Conservation (phyloP, 2,329 filamentous ascomycete genomes). For the Fusarium annulatum region DNA sequence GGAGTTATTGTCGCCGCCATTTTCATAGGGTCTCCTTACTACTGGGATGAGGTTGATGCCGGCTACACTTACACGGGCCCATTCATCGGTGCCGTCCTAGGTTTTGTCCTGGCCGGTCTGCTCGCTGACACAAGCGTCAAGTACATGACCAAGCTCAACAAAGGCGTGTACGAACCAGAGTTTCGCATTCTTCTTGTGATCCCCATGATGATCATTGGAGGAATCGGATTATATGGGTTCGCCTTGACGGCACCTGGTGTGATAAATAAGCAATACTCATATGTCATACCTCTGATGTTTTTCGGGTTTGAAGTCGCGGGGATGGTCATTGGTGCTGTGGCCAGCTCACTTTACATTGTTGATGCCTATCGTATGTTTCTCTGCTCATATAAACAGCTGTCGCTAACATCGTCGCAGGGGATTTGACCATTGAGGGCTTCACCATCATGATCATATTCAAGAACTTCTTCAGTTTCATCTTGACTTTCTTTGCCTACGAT, state of each 20-base stretch:
- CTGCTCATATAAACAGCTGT: neutral
- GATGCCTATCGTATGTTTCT: constrained; percentile 82
- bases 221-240: constrained; percentile 85
- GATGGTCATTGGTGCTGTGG: constrained; percentile 92
- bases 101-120: constrained; percentile 79
- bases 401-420: constrained; percentile 59
- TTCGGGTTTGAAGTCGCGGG: constrained; percentile 86
- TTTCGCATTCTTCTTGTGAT: constrained; percentile 86
- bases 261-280: constrained; percentile 68
- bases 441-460: constrained; percentile 94
- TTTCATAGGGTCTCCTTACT: constrained; percentile 83
- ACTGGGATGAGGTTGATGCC: constrained; percentile 82
- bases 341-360: constrained; percentile 87
- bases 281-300: constrained; percentile 81
- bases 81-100: constrained; percentile 83
- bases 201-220: constrained; percentile 82
- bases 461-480: constrained; percentile 88
- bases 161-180: constrained; percentile 89
- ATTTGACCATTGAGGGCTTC: constrained; percentile 87
- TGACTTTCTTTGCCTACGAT: constrained; percentile 86
- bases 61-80: constrained; percentile 90
- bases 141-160: constrained; percentile 77
- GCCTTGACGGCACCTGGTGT: constrained; percentile 76
- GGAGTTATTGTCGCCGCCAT: constrained; percentile 84
- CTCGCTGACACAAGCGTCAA: constrained; percentile 79